Base-by-base conservation (phyloP, 768 basidiomycete species). In the Epithele typhae region DNA sequence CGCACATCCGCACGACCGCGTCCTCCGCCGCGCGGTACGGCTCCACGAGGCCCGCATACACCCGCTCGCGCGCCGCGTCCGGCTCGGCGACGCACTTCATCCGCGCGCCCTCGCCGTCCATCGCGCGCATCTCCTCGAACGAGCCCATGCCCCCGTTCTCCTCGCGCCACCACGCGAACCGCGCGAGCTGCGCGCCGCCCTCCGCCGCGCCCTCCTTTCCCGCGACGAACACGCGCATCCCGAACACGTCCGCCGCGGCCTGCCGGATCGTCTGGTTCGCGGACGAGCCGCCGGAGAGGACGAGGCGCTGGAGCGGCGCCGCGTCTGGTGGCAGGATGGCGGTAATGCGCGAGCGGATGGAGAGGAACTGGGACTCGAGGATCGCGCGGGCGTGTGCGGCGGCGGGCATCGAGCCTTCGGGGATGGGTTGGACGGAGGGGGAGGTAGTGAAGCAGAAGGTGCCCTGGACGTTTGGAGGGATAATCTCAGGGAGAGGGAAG, bases 401-500 rank as follows among this genome's bases (percentile, higher is more conserved):
- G 9, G 55, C 55, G 0, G 78, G 79, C 12, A 79, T 65, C 33
- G 63, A 51, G 21, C 55, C 54, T 18, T 67, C 59, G 2, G 53
- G 37, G 25, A 56, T 25, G 1, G 56, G 35, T 4, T 24, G 17
- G 21, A 52, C 21, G 15, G 22, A 25, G 36, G 43, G 17, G 4
- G 67, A 55, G 21, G 65, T 63, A 19, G 65, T 64, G 68, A 85
- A 89, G 64, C 77, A 74, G 66, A 78, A 82, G 48, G 81, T 75
- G n/a, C 92, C 91, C 7, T 74, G 62, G 6, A 89, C 83, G 45
- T 77, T 78, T 15, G 82, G 79, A 3, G 92, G 91, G 48, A 94
- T 92, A 64, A 94, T 94, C 66, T 94, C 92, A 12, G 81, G 84
- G 22, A 89, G 74, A 1, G 84, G 82, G 67, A 89, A 93, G 69